Evolutionary conservation across 2,329 filamentous ascomycete genomes (phyloP), one percentile per base, ranked within the genome.

Genomic region (Epichloe typhina): DNA sequence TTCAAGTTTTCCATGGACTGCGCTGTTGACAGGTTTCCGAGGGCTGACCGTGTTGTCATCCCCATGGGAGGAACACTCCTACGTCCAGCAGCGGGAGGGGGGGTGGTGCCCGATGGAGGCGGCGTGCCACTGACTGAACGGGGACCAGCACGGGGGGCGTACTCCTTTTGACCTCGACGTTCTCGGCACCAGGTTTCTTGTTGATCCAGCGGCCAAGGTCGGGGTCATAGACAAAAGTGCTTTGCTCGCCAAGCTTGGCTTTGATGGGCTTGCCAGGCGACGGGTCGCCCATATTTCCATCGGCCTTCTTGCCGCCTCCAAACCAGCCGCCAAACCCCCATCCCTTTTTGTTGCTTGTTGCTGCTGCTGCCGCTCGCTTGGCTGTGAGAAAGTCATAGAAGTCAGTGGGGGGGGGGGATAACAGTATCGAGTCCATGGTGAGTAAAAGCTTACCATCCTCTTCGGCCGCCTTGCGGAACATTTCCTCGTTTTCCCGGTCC

Each of bases 131-230:
- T 73, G 66, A 61, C 60, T 51, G 80, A 83, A 7, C 76, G 72
- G 49, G 76, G 71, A 3, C 71, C 69, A 5, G 72, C 76, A 58
- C 77, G 6, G 93, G 90, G 1, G 91, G 86, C 0, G 89, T 82
- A 1, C 82, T 45, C 76, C 72, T 55, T 80, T 80, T 77, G 3
- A 77, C 71, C 26, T 76, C 71, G 8, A 70, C 70, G 42, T 77
- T 78, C 50, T 85, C 83, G 7, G 79, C 77, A 12, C 83, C 83
- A 11, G 81, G 80, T 64, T 95, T 96, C 73, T 96, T 96, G 72
- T 98, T 97, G 64, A 98, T 76, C 94, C 94, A 98, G 64, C 93
- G 89, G 72, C 95, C 94, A 49, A 95, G 77, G n/a, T 96, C 87
- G 2, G 89, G 86, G 62, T 98, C 93, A 61, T 93, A 98, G 58